Conservation (phyloP, 805 yeast genomes). For the Barnettozyma sucrosica region DNA sequence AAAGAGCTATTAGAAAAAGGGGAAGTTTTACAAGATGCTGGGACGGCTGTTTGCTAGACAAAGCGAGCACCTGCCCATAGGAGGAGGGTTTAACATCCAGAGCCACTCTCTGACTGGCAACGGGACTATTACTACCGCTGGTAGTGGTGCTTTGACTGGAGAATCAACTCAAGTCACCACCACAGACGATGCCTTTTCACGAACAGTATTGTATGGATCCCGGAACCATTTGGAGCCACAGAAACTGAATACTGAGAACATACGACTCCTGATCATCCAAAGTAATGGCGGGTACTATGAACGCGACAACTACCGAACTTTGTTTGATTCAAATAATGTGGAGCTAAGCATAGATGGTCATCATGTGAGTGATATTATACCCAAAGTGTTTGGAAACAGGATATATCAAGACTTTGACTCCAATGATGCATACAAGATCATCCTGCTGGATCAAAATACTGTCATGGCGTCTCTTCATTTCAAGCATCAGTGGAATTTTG, state of each 20-base stretch:
- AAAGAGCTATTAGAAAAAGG: background rate
- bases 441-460: constrained; percentile 26
- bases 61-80: constrained; percentile 2
- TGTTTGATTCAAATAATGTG: constrained; percentile 26
- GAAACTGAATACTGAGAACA: background rate
- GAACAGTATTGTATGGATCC: constrained; percentile 24
- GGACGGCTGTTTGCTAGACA: constrained; percentile 11
- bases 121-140: background rate
- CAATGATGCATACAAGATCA: constrained; percentile 10
- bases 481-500: constrained; percentile 23
- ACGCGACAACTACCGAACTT: constrained; percentile 29
- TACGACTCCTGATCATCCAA: constrained; percentile 28
- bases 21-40: constrained; percentile 2
- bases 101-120: background rate
- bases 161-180: background rate
- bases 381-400: constrained; percentile 36
- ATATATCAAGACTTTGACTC: constrained; percentile 26
- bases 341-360: constrained; percentile 11
- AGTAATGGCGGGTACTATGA: constrained; percentile 34
- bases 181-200: constrained; percentile 23
- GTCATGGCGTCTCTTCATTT: constrained; percentile 31
- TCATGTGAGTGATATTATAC: constrained; percentile 24
- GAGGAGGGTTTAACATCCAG: background rate
- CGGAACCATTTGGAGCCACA: constrained; percentile 12
- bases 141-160: background rate